Percentiles rank a stretch among this genome's conserved stretches.
Evolutionary conservation across 2,329 filamentous ascomycete genomes (phyloP).

Genomic region (Aspergillus glaucus): DNA sequence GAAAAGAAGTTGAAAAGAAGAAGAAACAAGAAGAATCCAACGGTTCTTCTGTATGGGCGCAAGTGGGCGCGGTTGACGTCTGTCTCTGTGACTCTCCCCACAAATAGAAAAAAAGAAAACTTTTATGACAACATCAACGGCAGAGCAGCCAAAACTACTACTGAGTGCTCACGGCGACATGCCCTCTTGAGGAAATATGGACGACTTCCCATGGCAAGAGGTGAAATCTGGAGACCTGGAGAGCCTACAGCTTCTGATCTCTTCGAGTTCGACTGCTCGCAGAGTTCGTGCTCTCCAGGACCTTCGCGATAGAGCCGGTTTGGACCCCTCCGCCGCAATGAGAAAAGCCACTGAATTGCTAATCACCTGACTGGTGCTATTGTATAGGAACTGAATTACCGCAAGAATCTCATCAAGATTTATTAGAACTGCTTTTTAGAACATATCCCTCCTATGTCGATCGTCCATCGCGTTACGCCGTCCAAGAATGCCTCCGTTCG

Average conservation of each 20-base stretch:
- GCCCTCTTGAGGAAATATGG: constrained; percentile 33
- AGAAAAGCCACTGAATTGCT: constrained; percentile 6
- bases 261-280: constrained; percentile 38
- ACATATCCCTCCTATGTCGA: constrained; percentile 86
- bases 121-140: constrained; percentile 36
- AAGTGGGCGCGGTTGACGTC: constrained; percentile 10
- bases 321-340: constrained; percentile 3
- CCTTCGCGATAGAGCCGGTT: constrained; percentile 41
- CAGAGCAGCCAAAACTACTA: constrained; percentile 12
- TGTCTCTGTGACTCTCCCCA: constrained; percentile 13
- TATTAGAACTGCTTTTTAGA: constrained; percentile 72
- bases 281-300: constrained; percentile 37
- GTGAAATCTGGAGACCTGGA: constrained; percentile 37
- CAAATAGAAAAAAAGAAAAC: constrained; percentile 28
- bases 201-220: constrained; percentile 40
- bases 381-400: constrained; percentile 27
- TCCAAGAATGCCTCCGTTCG: constrained; percentile 69
- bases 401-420: constrained; percentile 27
- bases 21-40: neutral
- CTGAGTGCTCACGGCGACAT: constrained; percentile 20
- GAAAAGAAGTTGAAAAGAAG: neutral
- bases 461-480: constrained; percentile 72
- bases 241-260: constrained; percentile 33
- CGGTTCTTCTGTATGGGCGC: neutral
- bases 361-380: constrained; percentile 5